These are phyloP conservation scores for Pterocarpus santalinus DNA, from an alignment of 306 rosid species.

Conservation along the genomic window DNA sequence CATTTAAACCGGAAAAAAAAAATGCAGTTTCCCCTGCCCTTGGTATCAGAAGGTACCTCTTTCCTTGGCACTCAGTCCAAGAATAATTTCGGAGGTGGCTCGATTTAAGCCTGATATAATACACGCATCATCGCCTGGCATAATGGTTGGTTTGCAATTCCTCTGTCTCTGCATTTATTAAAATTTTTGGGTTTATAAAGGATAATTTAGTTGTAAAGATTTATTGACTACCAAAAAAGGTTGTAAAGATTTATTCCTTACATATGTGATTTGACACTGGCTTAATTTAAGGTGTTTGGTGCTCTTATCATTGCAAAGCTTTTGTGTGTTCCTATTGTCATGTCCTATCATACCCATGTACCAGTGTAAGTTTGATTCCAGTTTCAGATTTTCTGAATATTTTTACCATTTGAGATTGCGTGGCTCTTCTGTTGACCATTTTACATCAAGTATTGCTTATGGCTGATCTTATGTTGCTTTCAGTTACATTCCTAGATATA, in stretches of 20 bases:
- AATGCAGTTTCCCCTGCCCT: constrained; percentile 91
- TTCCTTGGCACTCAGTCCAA: constrained; percentile 97
- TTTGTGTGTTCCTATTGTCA: constrained; percentile 86
- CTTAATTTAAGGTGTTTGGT: constrained; percentile 83
- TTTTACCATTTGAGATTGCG: not conserved
- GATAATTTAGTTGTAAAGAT: constrained; percentile 8
- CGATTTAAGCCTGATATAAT: constrained; percentile 97
- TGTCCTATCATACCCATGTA: constrained; percentile 98
- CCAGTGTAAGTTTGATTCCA: constrained; percentile 79
- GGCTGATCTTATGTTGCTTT: constrained; percentile 42
- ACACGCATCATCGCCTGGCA: constrained; percentile 98
- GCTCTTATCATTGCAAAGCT: constrained; percentile 93
- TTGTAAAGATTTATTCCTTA: constrained; percentile 5
- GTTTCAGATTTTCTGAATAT: constrained; percentile 39
- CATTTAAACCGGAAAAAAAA: constrained; percentile 26
- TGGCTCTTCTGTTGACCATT: constrained; percentile 12
- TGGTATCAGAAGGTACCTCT: constrained; percentile 97
- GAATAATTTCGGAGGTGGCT: constrained; percentile 97
- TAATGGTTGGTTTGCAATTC: constrained; percentile 72
- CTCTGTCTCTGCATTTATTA: constrained; percentile 11
- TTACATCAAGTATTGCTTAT: constrained; percentile 37
- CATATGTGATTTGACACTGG: constrained; percentile 34
- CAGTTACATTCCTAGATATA: constrained; percentile 98
- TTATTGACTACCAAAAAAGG: not conserved
- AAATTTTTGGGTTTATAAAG: not conserved